Evolutionary conservation across 176 grass and related monocot species (phyloP), one percentile per base, ranked within the genome.

Genomic region (Neostapfia colusana): DNA sequence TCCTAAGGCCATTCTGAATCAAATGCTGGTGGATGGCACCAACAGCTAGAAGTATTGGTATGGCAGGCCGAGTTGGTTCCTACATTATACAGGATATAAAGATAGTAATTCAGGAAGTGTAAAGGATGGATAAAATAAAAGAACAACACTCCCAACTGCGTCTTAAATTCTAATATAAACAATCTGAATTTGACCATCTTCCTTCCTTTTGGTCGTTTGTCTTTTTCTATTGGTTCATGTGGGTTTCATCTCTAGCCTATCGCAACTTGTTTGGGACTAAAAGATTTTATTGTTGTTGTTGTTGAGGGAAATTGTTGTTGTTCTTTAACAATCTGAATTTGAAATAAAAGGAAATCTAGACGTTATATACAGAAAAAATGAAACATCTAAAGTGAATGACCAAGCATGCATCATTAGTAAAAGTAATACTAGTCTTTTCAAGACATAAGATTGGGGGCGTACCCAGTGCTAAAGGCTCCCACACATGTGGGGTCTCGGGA

Each of bases 21-120:
- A 99, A 88, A 92, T 99, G 92, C 78, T 99, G 96, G 71, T 99
- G 96, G 63, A 99, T 90, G 79, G 89, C 87, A 78, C 96, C 96
- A 77, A 99, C 92, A 85, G 96, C 96, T 85, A 99, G 65, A 79
- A 99, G 91, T 87, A 95, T 92, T 57, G 96, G 96, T 21, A 99
- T 95, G 50, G 96, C 92, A 76, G 96, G 96, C 50, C 78, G 87
- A 78, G 92, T 99, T 67, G 96, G 92, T 90, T 92, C 87, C 96
- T 99, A 72, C 60, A 75, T 48, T 38, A 83, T 75, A 21, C 70
- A 77, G 41, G 14, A 78, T 69, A 63, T 46, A 70, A 76, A 44
- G 14, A 63, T 43, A 79, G 25, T 44, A 62, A 69, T 53, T 46
- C 68, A 74, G 37, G n/a, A 83, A 68, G 44, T 41, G 18, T 63